Evolutionary conservation across 2,329 filamentous ascomycete genomes (phyloP).

Genomic region (Penicillium sp.): DNA sequence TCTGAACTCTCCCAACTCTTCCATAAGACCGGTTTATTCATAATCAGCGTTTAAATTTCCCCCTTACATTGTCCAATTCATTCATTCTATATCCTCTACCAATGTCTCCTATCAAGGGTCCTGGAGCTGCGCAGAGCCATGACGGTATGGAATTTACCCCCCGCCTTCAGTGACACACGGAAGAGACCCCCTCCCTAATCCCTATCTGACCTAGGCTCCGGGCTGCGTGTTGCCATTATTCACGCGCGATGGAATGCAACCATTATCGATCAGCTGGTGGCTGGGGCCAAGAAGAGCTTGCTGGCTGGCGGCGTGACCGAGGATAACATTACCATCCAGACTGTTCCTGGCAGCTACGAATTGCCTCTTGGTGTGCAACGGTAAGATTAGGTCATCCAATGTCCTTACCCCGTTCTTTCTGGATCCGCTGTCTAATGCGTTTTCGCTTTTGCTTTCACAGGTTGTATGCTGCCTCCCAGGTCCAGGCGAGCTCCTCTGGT

Average conservation of each 20-base stretch:
- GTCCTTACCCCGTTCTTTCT: not conserved
- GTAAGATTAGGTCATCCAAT: slow-evolving; percentile 47
- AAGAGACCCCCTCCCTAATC: slow-evolving; percentile 2
- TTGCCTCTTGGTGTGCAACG: slow-evolving; percentile 86
- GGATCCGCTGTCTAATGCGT: not conserved
- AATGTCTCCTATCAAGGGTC: slow-evolving; percentile 58
- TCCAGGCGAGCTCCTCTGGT: slow-evolving; percentile 64
- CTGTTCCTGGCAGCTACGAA: slow-evolving; percentile 92
- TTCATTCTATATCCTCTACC: not conserved
- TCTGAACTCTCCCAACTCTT: not conserved
- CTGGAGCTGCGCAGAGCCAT: slow-evolving; percentile 57
- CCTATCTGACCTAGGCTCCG: slow-evolving; percentile 53
- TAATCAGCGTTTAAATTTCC: not conserved
- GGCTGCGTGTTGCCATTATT: slow-evolving; percentile 87
- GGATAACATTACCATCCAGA: slow-evolving; percentile 84
- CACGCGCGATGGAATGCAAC: slow-evolving; percentile 92
- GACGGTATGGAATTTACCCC: slow-evolving; percentile 50
- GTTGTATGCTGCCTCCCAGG: slow-evolving; percentile 80
- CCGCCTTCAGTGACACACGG: slow-evolving; percentile 1
- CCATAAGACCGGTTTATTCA: not conserved
- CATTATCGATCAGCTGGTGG: slow-evolving; percentile 82
- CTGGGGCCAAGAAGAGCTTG: slow-evolving; percentile 76
- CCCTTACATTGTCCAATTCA: not conserved
- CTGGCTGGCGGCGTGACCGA: slow-evolving; percentile 76
- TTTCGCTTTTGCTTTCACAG: slow-evolving; percentile 44